Evolutionary conservation across 345 rosid species (phyloP).

Genomic region (Brassica nigra): DNA sequence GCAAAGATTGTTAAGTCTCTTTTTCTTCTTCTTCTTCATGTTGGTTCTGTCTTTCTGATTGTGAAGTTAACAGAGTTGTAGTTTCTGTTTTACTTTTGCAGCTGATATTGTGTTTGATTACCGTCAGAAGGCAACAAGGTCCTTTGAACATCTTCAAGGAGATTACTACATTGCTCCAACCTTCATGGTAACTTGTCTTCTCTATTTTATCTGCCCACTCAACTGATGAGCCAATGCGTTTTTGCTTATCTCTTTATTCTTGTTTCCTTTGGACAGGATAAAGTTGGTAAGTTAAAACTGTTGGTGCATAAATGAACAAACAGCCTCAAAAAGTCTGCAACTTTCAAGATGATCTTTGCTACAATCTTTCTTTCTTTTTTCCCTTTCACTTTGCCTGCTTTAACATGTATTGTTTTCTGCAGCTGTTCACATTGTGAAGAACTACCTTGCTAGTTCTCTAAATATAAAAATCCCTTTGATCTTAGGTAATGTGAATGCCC

Average conservation of each 20-base stretch:
- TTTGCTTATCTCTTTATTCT: neutral
- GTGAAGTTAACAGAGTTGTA: neutral
- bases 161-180: conserved; percentile 90
- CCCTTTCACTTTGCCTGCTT: neutral
- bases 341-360: conserved; percentile 13
- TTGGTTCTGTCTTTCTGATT: neutral
- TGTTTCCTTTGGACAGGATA: conserved; percentile 64
- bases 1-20: conserved; percentile 67
- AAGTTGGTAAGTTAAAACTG: conserved; percentile 82
- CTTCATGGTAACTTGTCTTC: conserved; percentile 55
- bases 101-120: conserved; percentile 98
- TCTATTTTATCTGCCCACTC: neutral
- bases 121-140: conserved; percentile 87
- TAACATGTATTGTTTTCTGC: conserved; percentile 32
- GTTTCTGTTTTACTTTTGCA: conserved; percentile 30
- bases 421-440: conserved; percentile 90
- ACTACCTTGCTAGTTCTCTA: conserved; percentile 73
- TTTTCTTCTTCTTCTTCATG: neutral
- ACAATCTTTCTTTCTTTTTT: neutral
- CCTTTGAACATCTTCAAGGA: conserved; percentile 87
- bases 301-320: conserved; percentile 6
- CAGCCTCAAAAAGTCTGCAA: neutral
- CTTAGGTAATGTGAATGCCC: conserved; percentile 53
- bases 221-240: neutral
- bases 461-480: conserved; percentile 79